A percentile compares a stretch with the other conserved stretches of the same genome.
Conservation (phyloP, 768 basidiomycete species). For the Suillus fuscotomentosus region DNA sequence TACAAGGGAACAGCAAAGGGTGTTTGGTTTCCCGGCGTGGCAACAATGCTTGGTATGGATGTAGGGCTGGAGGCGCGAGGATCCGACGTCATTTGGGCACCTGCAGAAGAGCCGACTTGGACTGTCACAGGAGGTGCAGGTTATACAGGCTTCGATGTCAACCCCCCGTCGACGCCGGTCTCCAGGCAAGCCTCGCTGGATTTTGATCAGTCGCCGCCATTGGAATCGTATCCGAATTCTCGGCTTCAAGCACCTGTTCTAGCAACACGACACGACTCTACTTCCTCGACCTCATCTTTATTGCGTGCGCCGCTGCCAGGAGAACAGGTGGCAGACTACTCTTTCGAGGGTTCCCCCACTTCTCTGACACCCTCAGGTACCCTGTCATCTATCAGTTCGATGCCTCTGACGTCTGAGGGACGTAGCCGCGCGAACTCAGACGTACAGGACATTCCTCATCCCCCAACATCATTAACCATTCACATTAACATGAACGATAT, state of each 20-base stretch:
- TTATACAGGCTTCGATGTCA: slow-evolving; percentile 71
- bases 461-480: slow-evolving; percentile 58
- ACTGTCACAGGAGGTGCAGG: slow-evolving; percentile 59
- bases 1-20: slow-evolving; percentile 75
- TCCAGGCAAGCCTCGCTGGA: slow-evolving; percentile 54
- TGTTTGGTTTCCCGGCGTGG: slow-evolving; percentile 82
- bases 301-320: slow-evolving; percentile 73
- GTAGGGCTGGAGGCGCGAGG: slow-evolving; percentile 66
- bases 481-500: slow-evolving; percentile 83
- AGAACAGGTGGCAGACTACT: slow-evolving; percentile 65
- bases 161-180: slow-evolving; percentile 33
- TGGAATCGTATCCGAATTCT: slow-evolving; percentile 18
- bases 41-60: slow-evolving; percentile 78
- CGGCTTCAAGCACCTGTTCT: slow-evolving; percentile 21
- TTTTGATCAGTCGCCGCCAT: slow-evolving; percentile 27
- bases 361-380: slow-evolving; percentile 46
- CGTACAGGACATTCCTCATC: slow-evolving; percentile 18
- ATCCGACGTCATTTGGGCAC: slow-evolving; percentile 67
- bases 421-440: slow-evolving; percentile 40
- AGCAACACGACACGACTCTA: slow-evolving; percentile 38
- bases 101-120: slow-evolving; percentile 54
- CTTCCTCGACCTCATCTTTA: slow-evolving; percentile 55
- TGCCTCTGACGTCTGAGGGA: slow-evolving; percentile 30
- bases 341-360: slow-evolving; percentile 64
- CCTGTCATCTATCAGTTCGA: slow-evolving; percentile 39